Evolutionary conservation across 2,329 filamentous ascomycete species (phyloP).

Genomic region (Aspergillus fijiensis): DNA sequence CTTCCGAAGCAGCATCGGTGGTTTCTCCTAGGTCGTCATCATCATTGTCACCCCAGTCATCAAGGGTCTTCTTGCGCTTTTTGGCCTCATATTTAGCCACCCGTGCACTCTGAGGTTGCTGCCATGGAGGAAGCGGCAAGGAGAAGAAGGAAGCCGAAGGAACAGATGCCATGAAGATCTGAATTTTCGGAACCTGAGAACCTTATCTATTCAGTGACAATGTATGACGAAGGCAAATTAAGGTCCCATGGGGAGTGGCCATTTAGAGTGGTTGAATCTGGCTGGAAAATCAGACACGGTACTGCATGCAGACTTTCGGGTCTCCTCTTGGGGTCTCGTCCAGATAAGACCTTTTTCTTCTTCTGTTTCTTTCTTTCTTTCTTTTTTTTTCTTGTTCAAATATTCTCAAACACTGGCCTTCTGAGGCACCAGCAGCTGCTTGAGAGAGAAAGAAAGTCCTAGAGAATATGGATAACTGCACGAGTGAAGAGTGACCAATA

Average conservation of each 20-base stretch:
- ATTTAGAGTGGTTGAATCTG: slow-evolving; percentile 10
- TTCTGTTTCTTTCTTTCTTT: no score
- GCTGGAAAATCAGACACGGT: background rate
- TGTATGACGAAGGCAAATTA: background rate
- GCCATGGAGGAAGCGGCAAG: slow-evolving; percentile 39
- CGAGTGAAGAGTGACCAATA: no score
- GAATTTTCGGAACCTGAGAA: background rate
- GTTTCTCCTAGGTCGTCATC: slow-evolving; percentile 27
- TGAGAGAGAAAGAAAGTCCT: no score
- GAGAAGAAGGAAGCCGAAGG: slow-evolving; percentile 38
- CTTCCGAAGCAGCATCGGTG: slow-evolving; percentile 31
- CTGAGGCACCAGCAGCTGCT: no score
- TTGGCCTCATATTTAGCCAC: slow-evolving; percentile 35
- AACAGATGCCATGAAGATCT: slow-evolving; percentile 28
- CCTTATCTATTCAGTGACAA: slow-evolving; percentile 10
- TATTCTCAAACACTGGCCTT: no score
- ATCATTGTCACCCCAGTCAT: slow-evolving; percentile 29
- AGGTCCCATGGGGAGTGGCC: slow-evolving; percentile 13
- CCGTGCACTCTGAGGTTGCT: slow-evolving; percentile 37
- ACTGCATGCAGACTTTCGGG: background rate
- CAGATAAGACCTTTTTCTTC: no score
- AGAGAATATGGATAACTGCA: no score
- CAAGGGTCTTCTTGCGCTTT: slow-evolving; percentile 34
- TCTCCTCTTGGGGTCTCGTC: background rate
- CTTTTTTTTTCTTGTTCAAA: no score